Evolutionary conservation across 441 rosid genomes (phyloP), one percentile per base, ranked within the genome.

Genomic region (Corymbia calophylla): DNA sequence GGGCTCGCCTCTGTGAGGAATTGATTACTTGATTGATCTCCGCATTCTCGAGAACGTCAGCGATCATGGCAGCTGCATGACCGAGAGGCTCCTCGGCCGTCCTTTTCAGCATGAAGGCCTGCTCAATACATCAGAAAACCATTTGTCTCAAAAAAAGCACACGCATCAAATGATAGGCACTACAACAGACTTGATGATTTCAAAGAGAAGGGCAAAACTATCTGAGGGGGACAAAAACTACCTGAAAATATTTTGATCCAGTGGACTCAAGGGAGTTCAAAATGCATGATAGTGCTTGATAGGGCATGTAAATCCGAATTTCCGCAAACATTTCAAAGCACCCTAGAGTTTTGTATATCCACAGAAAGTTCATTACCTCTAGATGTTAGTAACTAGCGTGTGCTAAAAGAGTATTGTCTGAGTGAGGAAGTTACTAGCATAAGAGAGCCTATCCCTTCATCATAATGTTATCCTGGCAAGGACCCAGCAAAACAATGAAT

Each of bases 101-200:
- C 93, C 95, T 94, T 94, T 90, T 98, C 91, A 98, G 93, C 98
- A 98, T 95, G 92, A 98, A 98, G 73, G 99, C 99, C 99, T 98
- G 53, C 85, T 48, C 85, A 77, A 13, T 47, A 44, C 85, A 77
- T 23, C 85, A 44, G n/a, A 77, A 77, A 77, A 44, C 53, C 85
- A 77, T 44, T 44, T 6, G n/a, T 23, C 53, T 44, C 49, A 39
- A 77, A 73, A 39, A 0, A 25, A 13, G 27, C 15, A 7, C 53
- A 1, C 85, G 13, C 53, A 77, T 77, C 85, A 77, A 23, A 77
- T 25, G 85, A 44, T n/a, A 47, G 53, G 53, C 85, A 23, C 17
- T 77, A 77, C 53, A 8, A 13, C 53, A 77, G 85, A 44, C n/a
- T 77, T 2, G 84, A 39, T 21, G 84, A 51, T 23, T 44, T 3